These are phyloP conservation scores for Pseudogymnoascus sp. DNA, from an alignment of 2,329 filamentous ascomycete species.

Conservation along the genomic window DNA sequence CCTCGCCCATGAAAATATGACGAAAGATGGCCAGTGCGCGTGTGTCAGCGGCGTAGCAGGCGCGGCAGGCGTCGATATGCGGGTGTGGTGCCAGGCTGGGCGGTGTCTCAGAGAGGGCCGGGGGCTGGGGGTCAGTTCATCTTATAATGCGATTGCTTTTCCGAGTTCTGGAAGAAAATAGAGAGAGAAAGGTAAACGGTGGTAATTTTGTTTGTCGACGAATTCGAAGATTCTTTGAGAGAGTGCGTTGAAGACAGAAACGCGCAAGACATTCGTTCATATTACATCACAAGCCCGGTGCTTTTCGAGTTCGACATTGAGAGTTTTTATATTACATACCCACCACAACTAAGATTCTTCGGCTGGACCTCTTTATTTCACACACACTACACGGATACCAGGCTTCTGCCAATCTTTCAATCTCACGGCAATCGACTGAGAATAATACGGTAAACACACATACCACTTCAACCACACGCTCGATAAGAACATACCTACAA, in stretches of 20 bases:
- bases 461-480: background rate
- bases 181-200: background rate
- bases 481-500: background rate
- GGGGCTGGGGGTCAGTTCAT: background rate
- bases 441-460: background rate
- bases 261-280: slow-evolving; percentile 1
- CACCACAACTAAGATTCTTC: slow-evolving; percentile 7
- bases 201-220: background rate
- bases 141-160: slow-evolving; percentile 7
- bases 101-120: background rate
- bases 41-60: slow-evolving; percentile 5
- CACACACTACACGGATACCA: slow-evolving; percentile 1
- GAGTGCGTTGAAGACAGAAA: background rate
- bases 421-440: background rate
- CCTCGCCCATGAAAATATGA: background rate
- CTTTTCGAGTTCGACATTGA: slow-evolving; percentile 5
- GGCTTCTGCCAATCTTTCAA: background rate
- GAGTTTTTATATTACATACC: slow-evolving; percentile 5
- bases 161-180: slow-evolving; percentile 1
- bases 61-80: background rate
- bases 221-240: background rate
- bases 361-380: slow-evolving; percentile 7
- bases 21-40: background rate
- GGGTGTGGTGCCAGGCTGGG: background rate
- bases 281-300: background rate